These are phyloP conservation scores for Magnusiomyces fungicola DNA, from an alignment of 1,139 yeast species.

Conservation along the genomic window DNA sequence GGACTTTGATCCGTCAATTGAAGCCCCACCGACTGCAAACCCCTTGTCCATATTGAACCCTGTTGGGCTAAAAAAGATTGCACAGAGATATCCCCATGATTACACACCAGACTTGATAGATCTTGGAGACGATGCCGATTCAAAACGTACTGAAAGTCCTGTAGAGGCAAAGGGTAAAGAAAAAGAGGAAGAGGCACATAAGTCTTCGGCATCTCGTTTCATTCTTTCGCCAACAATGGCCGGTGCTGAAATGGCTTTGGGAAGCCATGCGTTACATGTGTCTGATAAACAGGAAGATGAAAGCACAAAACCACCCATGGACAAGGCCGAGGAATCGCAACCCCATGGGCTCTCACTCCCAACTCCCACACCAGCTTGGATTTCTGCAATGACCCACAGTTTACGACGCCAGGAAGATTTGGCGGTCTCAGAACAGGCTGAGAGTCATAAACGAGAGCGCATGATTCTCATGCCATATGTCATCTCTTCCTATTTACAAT, in stretches of 20 bases:
- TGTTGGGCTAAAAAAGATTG: not conserved
- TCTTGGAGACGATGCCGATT: not conserved
- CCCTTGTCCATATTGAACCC: not conserved
- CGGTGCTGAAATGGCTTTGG: constrained; percentile 14
- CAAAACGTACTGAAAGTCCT: too few species aligned
- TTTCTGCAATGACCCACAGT: not conserved
- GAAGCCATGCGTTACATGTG: too few species aligned
- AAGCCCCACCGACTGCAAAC: not conserved
- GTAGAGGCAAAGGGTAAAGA: not conserved
- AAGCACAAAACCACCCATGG: too few species aligned
- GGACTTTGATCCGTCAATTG: too few species aligned
- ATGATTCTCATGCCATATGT: constrained; percentile 8
- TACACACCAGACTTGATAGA: not conserved
- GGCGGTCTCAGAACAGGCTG: not conserved
- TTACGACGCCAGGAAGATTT: constrained; percentile 2
- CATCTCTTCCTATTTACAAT: constrained; percentile 12
- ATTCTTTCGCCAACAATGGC: constrained; percentile 13
- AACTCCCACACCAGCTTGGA: constrained; percentile 9
- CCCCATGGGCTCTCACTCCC: not conserved
- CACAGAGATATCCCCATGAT: not conserved
- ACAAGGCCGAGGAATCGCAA: too few species aligned
- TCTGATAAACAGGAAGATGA: too few species aligned
- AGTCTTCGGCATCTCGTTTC: not conserved
- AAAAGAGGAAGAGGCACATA: not conserved
- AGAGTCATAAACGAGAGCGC: not conserved